Base-by-base conservation (phyloP, 1,284 basidiomycete species). In the Vanrija sp. region DNA sequence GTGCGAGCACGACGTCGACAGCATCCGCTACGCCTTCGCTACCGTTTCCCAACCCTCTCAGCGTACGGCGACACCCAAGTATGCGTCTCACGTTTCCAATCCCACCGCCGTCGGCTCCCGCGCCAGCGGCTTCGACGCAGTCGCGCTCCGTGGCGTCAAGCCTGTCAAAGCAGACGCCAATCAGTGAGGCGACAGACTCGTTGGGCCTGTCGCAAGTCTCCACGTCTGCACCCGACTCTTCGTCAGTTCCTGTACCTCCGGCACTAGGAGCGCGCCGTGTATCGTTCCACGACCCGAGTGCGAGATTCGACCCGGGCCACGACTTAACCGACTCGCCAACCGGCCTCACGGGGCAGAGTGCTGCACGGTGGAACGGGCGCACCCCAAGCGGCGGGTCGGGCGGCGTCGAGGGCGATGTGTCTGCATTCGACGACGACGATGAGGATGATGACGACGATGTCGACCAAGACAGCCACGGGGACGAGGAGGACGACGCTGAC, bases 41-140 rank as follows among this genome's bases (percentile, higher is more conserved):
- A 2, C 69, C 73, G 15, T 72, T 75, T 61, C 69, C 73, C 4
- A 68, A 75, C 52, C 73, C 73, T 0, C 53, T 72, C 16, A 52
- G 55, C 1, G 58, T 61, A 1, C 55, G 73, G 12, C 57, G 61
- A 49, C 73, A 75, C 46, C 73, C 73, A 6, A 72, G 65, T 9
- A 75, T 75, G 73, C 62, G 64, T 21, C 53, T 75, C 16, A 61
- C 55, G 14, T 74, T 69, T 57, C 65, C 72, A 9, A 12, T 61
- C 6, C 18, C 46, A 3, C 43, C 58, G 0, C 18, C 44, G 29
- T 28, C 52, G 18, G 34, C 52, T 21, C 16, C 46, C 23, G 29
- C 39, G 16, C 21, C 48, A 19, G 25, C 60, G 1, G 44, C 56
- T 9, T 39, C 54, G 5, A 28, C 34, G 2, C 34, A 34, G 34